phyloP scores from a whole-genome alignment of 1,284 basidiomycete genomes.

The Chiua sp. region DNA sequence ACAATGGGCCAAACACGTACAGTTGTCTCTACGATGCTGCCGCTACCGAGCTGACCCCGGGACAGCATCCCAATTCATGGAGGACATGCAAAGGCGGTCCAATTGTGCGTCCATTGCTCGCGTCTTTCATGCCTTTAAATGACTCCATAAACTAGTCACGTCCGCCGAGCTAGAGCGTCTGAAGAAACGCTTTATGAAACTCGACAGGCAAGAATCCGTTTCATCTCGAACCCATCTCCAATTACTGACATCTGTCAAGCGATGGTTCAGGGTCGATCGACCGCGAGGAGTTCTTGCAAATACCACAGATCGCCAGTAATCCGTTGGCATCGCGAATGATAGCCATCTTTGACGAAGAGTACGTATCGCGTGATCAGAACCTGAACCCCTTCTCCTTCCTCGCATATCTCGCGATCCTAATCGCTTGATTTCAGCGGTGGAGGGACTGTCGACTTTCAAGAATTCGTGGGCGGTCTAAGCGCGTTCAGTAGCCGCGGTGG shows the following conservation, averaged over 20 bases:
- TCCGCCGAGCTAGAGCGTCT: slow-evolving; percentile 90
- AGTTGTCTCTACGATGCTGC: slow-evolving; percentile 34
- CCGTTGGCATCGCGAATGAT: slow-evolving; percentile 98
- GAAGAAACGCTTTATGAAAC: slow-evolving; percentile 99
- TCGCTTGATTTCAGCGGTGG: slow-evolving; percentile 69
- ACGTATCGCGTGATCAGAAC: slow-evolving; percentile 41
- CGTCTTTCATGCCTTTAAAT: slow-evolving; percentile 2
- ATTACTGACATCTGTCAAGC: slow-evolving; percentile 42
- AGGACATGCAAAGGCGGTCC: slow-evolving; percentile 92
- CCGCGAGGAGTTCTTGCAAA: slow-evolving; percentile 98
- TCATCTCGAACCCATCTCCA: neutral
- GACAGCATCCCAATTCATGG: slow-evolving; percentile 88
- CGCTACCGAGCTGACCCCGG: slow-evolving; percentile 11
- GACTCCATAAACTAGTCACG: slow-evolving; percentile 66
- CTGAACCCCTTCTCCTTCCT: neutral
- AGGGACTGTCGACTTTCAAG: slow-evolving; percentile 98
- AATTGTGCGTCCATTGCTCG: slow-evolving; percentile 70
- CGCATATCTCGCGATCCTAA: neutral
- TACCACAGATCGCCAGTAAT: slow-evolving; percentile 98
- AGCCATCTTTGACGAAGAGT: slow-evolving; percentile 99
- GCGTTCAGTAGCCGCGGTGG: slow-evolving; percentile 97
- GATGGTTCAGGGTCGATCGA: slow-evolving; percentile 98
- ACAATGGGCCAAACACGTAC: slow-evolving; percentile 80
- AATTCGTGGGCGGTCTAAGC: slow-evolving; percentile 97
- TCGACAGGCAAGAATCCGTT: slow-evolving; percentile 71